phyloP scores from a whole-genome alignment of 352 stramenopile genomes.

The Phytophthora chlamydospora region DNA sequence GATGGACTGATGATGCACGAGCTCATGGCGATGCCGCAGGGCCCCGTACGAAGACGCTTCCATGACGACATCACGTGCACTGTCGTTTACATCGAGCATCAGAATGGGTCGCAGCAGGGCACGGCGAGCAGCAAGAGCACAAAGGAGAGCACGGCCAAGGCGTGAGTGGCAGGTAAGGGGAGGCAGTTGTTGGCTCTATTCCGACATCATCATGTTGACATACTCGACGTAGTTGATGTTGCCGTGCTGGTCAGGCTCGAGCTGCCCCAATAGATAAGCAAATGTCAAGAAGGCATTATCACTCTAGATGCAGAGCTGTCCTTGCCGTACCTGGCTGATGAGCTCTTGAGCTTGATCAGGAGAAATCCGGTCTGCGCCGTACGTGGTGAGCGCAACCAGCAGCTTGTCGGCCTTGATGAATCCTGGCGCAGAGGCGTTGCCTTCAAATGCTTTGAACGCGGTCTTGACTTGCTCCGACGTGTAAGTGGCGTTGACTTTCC shows the following conservation, averaged over 20 bases:
- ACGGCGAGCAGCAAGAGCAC: conserved; percentile 10
- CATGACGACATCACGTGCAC: conserved; percentile 87
- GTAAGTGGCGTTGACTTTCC: conserved; percentile 94
- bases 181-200: conserved; percentile 43
- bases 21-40: conserved; percentile 58
- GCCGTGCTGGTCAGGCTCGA: conserved; percentile 92
- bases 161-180: conserved; percentile 12
- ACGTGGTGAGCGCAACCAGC: conserved; percentile 87
- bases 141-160: conserved; percentile 11
- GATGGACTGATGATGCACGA: conserved; percentile 78
- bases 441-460: conserved; percentile 87
- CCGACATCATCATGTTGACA: conserved; percentile 96
- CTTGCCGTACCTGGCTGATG: conserved; percentile 74
- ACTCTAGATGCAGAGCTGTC: no score
- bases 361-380: conserved; percentile 91
- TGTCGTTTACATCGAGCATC: conserved; percentile 60
- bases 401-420: conserved; percentile 90
- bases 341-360: conserved; percentile 92
- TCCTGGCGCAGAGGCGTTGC: conserved; percentile 60
- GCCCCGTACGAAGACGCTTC: conserved; percentile 55
- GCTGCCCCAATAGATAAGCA: conserved; percentile 41
- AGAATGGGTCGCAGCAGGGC: conserved; percentile 19
- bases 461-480: conserved; percentile 92
- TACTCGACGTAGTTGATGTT: conserved; percentile 95
- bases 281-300: no score